Base-by-base conservation (phyloP, 768 basidiomycete genomes). In the Harrya chromipes region DNA sequence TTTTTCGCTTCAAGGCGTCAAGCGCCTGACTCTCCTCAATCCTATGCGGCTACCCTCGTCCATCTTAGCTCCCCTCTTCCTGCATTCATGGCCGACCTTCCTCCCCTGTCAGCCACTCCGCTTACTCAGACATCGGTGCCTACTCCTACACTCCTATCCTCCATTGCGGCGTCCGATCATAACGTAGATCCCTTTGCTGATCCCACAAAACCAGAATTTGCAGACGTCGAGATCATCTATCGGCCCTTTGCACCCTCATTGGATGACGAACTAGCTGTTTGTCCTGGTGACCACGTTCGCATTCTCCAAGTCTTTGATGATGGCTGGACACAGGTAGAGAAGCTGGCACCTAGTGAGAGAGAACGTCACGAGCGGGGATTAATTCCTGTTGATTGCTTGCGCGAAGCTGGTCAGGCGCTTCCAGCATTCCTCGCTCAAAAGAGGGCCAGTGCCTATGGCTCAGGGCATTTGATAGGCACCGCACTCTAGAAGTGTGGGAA, bases 381-480 rank as follows among this genome's bases (percentile, higher is more conserved):
- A 45, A 84, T 88, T 40, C 86, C 86, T 6, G 69, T 87, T n/a
- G 82, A 85, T 56, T 87, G 85, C 62, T 71, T 87, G 62, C 71
- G 83, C 24, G 70, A 72, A 36, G 60, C 66, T 20, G 70, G 73
- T 16, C 74, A 80, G 60, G 67, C 73, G 20, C 65, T 81, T 27
- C 72, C 77, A 0, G 63, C 69, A 8, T 82, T 81, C 67, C 62
- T 81, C 42, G 70, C 72, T 13, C 69, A 74, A 54, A 80, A 79
- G 63, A 64, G 76, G 47, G 69, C 78, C 37, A 77, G 73, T 49
- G 73, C 73, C 56, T 70, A 71, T 39, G 54, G 33, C 13, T 19
- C 52, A 10, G 46, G 47, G 4, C 21, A 37, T 6, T 11, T 29
- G 17, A 4, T 37, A 17, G 39, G 26, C 12, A 10, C 17, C 33